Evolutionary conservation across 108 stramenopile genomes (phyloP), one percentile per base, ranked within the genome.

Genomic region (Pelagomonas calceolata): DNA sequence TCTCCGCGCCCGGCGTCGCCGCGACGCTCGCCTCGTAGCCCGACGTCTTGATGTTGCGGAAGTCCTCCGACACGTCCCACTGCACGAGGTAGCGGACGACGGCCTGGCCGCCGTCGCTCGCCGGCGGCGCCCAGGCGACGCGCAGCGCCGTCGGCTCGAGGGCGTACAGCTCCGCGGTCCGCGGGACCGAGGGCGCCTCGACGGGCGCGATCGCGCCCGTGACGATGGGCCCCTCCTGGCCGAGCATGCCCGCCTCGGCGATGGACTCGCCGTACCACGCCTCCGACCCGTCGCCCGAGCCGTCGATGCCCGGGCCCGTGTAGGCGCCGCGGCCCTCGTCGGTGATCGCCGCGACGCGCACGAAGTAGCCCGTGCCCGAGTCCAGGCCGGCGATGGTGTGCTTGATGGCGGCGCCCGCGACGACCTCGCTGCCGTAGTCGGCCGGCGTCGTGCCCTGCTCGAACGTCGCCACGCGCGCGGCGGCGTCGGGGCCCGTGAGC

Each of bases 401-500:
- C 10, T 43, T 32, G 7, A 3, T 9, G 21, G 26, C 26, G 51
- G 3, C 51, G 51, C 51, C 51, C 51, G 51, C 26, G 51, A 12
- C 21, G 21, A 1, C 0, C 7, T 60, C 51, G 14, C 66, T 10
- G 0, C 64, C 81, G 68, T 88, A 92, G 65, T 76, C 43, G 4
- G 68, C 39, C 33, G 88, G 89, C 15, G 73, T 32, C 34, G 65
- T 63, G 14, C 92, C 92, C 37, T 84, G 78, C 30, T 68, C 66
- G 1, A 86, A 75, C 15, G 77, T 78, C 33, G 83, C 72, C n/a
- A 91, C 86, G 66, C 70, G 74, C 21, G 86, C 88, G 10, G 69
- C 45, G 9, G 89, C 89, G 69, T 80, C 83, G 9, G 89, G 86
- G 36, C 92, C 90, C 63, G 79, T 86, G 34, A 93, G 70, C 36